Conservation (phyloP, 768 basidiomycete genomes). For the Crepidotus variabilis region DNA sequence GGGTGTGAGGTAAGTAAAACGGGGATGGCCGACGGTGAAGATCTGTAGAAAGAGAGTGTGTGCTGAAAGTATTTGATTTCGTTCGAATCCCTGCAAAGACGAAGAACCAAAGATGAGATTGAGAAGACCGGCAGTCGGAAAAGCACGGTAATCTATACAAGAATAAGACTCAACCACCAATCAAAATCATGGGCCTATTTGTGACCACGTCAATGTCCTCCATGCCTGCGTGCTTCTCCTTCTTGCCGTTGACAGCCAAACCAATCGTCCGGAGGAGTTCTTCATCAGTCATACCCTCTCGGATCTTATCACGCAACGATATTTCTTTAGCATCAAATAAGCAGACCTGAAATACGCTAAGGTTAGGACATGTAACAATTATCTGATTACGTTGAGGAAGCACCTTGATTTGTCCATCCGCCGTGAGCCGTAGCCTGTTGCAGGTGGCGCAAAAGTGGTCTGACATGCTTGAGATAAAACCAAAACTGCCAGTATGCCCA, state of each 20-base stretch:
- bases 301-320: constrained; percentile 73
- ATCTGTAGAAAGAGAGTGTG: too few relatives aligned
- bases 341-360: constrained; percentile 56
- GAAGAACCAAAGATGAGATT: too few relatives aligned
- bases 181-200: constrained; percentile 89
- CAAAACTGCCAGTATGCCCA: constrained; percentile 65
- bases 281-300: constrained; percentile 59
- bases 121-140: constrained; percentile 1
- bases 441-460: constrained; percentile 89
- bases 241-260: constrained; percentile 64
- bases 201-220: constrained; percentile 70
- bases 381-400: constrained; percentile 2
- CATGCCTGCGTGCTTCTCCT: constrained; percentile 84
- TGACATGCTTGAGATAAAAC: constrained; percentile 93
- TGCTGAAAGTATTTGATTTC: too few relatives aligned
- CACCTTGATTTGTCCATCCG: constrained; percentile 88
- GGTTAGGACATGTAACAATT: background rate
- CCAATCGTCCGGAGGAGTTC: constrained; percentile 60
- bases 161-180: constrained; percentile 79
- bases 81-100: too few relatives aligned
- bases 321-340: constrained; percentile 84
- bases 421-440: constrained; percentile 81
- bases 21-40: too few relatives aligned
- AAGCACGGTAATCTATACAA: constrained; percentile 19
- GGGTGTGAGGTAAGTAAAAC: background rate